Base-by-base conservation (phyloP, 2,329 filamentous ascomycete species). In the Tolypocladium ovalisporum region DNA sequence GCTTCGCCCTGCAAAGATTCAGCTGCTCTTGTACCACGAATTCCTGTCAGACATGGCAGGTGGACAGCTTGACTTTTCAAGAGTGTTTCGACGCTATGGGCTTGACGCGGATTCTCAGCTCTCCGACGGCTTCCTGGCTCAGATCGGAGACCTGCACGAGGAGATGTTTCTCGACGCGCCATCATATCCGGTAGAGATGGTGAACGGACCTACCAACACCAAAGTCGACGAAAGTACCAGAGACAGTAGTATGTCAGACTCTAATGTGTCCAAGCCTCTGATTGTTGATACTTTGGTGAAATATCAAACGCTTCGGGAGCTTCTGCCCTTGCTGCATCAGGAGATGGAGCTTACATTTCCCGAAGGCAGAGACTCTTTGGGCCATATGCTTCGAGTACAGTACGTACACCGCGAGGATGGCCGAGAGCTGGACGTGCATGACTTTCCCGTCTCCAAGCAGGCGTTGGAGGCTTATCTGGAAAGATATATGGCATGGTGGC, bases 1-100 rank as follows among this genome's bases (percentile, higher is more conserved):
- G 51, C 81, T 93, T 35, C 82, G 88, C 13, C 89, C 90, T 0
- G 89, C 91, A 0, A 84, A 87, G 64, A 86, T 97, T 59, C 94
- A 99, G 68, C 77, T 97, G 0, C 91, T 95, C 71, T 76, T 97
- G 0, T 99, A 97, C 68, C 91, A 93, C 62, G 85, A 86, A 32
- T 84, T 97, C 56, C 77, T 99, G n/a, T 83, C 85, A 12, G 80
- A 85, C 3, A 83, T 97, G 65, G 89, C 87, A 0, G 79, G 83
- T 0, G 86, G 86, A 54, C 79, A 80, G 9, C 78, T 96, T 0
- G 82, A 90, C 57, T 89, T 90, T 39, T 71, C 82, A 24, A 73
- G 77, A 0, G 77, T 97, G 1, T 85, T 93, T 58, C 69, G 77
- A 8, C 85, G 91, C 1, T 95, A 96, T 63, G 76, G 79, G 0